Evolutionary conservation across 2,329 filamentous ascomycete genomes (phyloP).

Genomic region (Aschersonia sp.): DNA sequence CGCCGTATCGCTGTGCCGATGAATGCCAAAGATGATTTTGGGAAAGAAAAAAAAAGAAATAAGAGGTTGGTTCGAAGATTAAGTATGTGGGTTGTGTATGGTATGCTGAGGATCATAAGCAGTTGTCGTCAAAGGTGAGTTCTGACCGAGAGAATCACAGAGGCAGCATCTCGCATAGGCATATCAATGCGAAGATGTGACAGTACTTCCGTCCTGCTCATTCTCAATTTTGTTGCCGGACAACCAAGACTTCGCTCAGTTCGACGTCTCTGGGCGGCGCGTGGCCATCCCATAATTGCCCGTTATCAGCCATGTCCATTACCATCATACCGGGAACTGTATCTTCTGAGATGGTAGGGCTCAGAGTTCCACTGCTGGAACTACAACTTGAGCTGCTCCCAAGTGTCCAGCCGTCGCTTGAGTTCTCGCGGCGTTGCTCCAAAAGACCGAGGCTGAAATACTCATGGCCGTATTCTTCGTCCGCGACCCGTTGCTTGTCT

Average conservation of each 20-base stretch:
- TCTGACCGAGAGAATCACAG: background rate
- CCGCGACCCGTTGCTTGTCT: conserved; percentile 31
- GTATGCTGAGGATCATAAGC: background rate
- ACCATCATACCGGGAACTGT: conserved; percentile 18
- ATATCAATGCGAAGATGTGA: too few relatives aligned
- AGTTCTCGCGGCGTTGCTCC: conserved; percentile 25
- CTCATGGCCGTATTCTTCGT: conserved; percentile 31
- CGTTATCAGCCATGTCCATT: conserved; percentile 21
- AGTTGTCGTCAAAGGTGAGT: background rate
- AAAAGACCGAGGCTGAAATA: conserved; percentile 32
- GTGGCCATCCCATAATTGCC: conserved; percentile 22
- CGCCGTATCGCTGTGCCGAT: conserved; percentile 25
- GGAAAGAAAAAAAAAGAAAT: conserved; percentile 4
- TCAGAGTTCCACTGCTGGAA: conserved; percentile 33
- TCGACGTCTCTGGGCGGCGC: conserved; percentile 25
- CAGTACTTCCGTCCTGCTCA: background rate
- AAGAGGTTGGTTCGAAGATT: background rate
- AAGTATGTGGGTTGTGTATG: background rate
- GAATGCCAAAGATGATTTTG: conserved; percentile 22
- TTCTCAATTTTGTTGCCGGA: conserved; percentile 14
- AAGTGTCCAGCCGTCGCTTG: conserved; percentile 83
- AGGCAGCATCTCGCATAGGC: too few relatives aligned
- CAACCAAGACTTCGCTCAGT: conserved; percentile 29
- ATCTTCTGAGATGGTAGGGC: conserved; percentile 32
- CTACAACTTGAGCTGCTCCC: conserved; percentile 60